These are phyloP conservation scores for Cladorrhinum samala DNA, from an alignment of 495 filamentous ascomycete genomes.

Conservation along the genomic window DNA sequence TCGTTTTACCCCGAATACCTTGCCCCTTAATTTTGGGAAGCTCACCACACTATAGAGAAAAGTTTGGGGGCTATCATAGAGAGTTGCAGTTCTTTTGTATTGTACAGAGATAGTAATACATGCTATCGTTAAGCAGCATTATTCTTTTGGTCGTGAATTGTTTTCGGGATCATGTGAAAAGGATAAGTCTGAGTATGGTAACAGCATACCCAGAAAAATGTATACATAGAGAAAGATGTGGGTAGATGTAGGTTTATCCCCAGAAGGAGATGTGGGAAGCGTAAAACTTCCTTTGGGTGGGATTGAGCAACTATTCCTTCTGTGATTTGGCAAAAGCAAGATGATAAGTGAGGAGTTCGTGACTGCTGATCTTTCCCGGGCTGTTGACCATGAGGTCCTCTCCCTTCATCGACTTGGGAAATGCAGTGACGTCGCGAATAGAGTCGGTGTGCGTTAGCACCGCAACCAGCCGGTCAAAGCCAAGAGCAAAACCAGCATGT, in stretches of 20 bases:
- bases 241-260: too few species aligned
- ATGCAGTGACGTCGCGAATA: conserved; percentile 89
- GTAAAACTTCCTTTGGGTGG: too few species aligned
- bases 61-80: background rate
- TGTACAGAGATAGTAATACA: conserved; percentile 10
- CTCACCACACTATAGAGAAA: background rate
- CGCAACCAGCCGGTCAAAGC: conserved; percentile 85
- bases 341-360: conserved; percentile 68
- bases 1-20: too few species aligned
- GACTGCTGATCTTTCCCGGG: conserved; percentile 57
- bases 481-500: conserved; percentile 87
- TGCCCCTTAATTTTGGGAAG: background rate
- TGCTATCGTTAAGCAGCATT: background rate
- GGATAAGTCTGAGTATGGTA: too few species aligned
- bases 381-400: conserved; percentile 76
- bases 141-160: conserved; percentile 1
- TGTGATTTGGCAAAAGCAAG: conserved; percentile 27
- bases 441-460: conserved; percentile 68
- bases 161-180: background rate
- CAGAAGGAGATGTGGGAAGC: too few species aligned
- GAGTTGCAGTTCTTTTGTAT: background rate
- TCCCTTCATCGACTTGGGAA: conserved; percentile 85
- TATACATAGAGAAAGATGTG: too few species aligned
- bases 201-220: too few species aligned
- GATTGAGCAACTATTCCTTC: background rate